A percentile compares a stretch with the other conserved stretches of the same genome.
phyloP scores from a whole-genome alignment of 31 red algal species.

The Asparagopsis taxiformis region DNA sequence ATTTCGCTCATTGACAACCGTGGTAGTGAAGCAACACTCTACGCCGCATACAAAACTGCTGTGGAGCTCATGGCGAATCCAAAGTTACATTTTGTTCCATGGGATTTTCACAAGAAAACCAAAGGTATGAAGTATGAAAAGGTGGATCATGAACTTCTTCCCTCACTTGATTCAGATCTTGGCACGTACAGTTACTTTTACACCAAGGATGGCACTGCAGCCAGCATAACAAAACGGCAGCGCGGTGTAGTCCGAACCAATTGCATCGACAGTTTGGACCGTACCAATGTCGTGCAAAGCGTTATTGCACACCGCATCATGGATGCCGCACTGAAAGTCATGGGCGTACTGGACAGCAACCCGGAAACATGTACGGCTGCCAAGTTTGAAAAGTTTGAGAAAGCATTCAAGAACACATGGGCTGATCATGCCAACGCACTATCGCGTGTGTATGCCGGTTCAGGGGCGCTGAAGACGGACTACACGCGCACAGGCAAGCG shows the following conservation, averaged over 20 bases:
- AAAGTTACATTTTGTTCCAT: conserved; percentile 80
- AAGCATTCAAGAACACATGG: conserved; percentile 80
- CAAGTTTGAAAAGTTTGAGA: conserved; percentile 69
- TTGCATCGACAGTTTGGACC: conserved; percentile 94
- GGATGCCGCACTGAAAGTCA: conserved; percentile 65
- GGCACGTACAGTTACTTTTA: conserved; percentile 69
- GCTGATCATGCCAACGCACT: conserved; percentile 94
- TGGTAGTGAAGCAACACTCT: conserved; percentile 63
- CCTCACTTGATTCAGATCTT: conserved; percentile 59
- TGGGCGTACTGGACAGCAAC: conserved; percentile 74
- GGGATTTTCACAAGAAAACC: conserved; percentile 89
- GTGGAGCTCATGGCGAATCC: conserved; percentile 66
- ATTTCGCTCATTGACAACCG: conserved; percentile 83
- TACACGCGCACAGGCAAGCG: conserved; percentile 90
- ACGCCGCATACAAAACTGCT: conserved; percentile 33
- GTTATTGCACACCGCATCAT: conserved; percentile 81
- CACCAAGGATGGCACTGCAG: conserved; percentile 55
- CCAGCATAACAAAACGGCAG: conserved; percentile 55
- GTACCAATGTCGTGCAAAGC: conserved; percentile 96
- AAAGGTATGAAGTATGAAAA: conserved; percentile 95
- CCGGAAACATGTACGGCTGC: conserved; percentile 57
- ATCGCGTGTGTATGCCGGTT: conserved; percentile 85
- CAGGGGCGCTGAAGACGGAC: conserved; percentile 92
- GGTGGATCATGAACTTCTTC: conserved; percentile 76
- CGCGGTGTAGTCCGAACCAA: conserved; percentile 89